phyloP scores from a whole-genome alignment of 768 basidiomycete species.

The Podaxis sp. region DNA sequence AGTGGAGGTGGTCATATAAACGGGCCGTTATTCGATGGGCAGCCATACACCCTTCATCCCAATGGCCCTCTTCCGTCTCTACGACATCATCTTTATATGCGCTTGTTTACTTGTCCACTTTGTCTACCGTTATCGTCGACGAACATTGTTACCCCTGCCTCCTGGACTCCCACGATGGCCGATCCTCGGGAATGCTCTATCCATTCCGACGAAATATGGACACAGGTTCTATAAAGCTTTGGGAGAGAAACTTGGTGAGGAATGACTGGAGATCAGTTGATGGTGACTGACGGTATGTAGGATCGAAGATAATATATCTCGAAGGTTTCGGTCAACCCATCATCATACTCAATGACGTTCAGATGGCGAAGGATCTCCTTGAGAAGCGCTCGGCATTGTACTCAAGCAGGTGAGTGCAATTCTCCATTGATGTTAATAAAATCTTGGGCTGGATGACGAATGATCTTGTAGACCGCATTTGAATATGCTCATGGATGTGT shows the following conservation, averaged over 20 bases:
- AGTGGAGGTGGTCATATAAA: not conserved
- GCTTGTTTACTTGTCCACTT: not conserved
- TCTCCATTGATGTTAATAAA: not conserved
- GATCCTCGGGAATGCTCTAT: slow-evolving; percentile 15
- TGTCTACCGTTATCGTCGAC: slow-evolving; percentile 1
- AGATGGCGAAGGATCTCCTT: slow-evolving; percentile 26
- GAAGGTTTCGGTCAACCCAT: slow-evolving; percentile 27
- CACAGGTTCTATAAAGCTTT: slow-evolving; percentile 11
- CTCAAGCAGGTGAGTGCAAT: slow-evolving; percentile 21
- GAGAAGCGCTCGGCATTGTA: slow-evolving; percentile 29
- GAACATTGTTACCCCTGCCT: not conserved
- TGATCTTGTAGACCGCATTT: not conserved
- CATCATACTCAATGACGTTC: slow-evolving; percentile 26
- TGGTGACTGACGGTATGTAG: not conserved
- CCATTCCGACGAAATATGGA: slow-evolving; percentile 11
- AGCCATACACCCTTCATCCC: not conserved
- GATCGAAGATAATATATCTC: slow-evolving; percentile 22
- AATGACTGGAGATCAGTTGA: not conserved
- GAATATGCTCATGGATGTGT: slow-evolving; percentile 15
- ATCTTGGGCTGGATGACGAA: not conserved
- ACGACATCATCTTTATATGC: not conserved
- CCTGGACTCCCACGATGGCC: slow-evolving; percentile 15
- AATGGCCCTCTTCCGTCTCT: not conserved
- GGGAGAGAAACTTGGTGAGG: slow-evolving; percentile 15
- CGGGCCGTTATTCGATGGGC: not conserved